phyloP scores from a whole-genome alignment of 2,329 filamentous ascomycete genomes.

The Emericellopsis atlantica region DNA sequence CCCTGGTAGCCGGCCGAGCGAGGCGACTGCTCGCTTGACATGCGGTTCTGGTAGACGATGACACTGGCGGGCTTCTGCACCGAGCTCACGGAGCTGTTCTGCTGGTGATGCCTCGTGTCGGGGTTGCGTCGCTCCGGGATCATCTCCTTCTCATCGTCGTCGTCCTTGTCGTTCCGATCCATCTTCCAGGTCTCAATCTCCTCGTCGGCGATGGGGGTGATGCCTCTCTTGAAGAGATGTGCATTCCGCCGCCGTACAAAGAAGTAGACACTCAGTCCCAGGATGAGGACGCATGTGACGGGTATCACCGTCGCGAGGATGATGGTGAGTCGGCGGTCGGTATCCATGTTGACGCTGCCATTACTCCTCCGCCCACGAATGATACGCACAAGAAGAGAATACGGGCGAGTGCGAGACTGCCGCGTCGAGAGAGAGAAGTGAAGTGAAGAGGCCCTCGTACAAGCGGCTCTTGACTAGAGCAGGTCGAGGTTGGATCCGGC shows the following conservation, averaged over 20 bases:
- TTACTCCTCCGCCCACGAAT: background rate
- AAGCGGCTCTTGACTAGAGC: background rate
- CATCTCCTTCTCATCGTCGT: constrained; percentile 8
- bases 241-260: constrained; percentile 19
- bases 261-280: constrained; percentile 23
- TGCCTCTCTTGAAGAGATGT: constrained; percentile 38
- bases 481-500: too few species aligned
- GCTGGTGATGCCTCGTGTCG: constrained; percentile 11
- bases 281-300: constrained; percentile 22
- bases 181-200: constrained; percentile 54
- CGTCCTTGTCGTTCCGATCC: constrained; percentile 23
- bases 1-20: constrained; percentile 17
- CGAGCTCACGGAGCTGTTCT: constrained; percentile 17
- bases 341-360: constrained; percentile 1
- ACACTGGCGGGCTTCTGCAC: constrained; percentile 36
- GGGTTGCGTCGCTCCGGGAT: constrained; percentile 6
- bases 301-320: constrained; percentile 38
- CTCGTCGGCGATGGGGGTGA: constrained; percentile 50
- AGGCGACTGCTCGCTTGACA: constrained; percentile 16
- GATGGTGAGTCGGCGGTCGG: constrained; percentile 25
- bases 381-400: background rate
- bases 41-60: constrained; percentile 34
- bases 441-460: too few species aligned
- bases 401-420: background rate
- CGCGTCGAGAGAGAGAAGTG: background rate